Conservation (phyloP, 805 yeast genomes). For the Candida ipomoeae region DNA sequence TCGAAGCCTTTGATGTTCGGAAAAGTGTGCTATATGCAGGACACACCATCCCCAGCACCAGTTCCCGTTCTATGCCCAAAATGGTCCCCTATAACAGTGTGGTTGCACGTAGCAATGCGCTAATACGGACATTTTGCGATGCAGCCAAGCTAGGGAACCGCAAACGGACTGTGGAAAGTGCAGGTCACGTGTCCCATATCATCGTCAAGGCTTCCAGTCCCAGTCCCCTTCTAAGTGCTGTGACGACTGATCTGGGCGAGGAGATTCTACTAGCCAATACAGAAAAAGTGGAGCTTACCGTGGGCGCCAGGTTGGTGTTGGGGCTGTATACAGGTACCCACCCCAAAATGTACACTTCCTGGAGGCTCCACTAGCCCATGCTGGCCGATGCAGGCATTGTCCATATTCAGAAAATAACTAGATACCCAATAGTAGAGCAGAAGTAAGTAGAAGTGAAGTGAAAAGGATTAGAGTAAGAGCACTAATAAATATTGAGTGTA, state of each 20-base stretch:
- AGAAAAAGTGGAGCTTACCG: background rate
- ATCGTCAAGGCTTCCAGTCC: background rate
- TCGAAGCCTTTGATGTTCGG: background rate
- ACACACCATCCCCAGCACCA: rapidly evolving
- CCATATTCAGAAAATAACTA: too few relatives aligned
- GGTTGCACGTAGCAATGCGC: constrained; percentile 8
- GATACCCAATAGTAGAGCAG: background rate
- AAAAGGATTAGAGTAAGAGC: too few relatives aligned
- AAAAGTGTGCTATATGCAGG: background rate
- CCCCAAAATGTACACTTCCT: constrained; percentile 1
- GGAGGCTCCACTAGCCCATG: background rate
- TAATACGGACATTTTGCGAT: constrained; percentile 4
- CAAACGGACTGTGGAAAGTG: background rate
- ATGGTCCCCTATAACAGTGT: constrained; percentile 4
- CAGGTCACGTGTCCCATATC: background rate
- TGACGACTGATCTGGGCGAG: constrained; percentile 1
- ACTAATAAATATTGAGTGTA: too few relatives aligned
- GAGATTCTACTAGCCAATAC: constrained; percentile 8
- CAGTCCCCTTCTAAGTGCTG: constrained; percentile 7
- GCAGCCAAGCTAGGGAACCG: background rate
- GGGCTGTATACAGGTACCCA: background rate
- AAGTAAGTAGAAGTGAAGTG: too few relatives aligned
- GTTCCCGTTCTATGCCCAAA: background rate
- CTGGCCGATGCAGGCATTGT: too few relatives aligned
- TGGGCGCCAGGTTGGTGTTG: constrained; percentile 4